phyloP scores from a whole-genome alignment of 257 asterid species.

The Capsicum rhomboideum region DNA sequence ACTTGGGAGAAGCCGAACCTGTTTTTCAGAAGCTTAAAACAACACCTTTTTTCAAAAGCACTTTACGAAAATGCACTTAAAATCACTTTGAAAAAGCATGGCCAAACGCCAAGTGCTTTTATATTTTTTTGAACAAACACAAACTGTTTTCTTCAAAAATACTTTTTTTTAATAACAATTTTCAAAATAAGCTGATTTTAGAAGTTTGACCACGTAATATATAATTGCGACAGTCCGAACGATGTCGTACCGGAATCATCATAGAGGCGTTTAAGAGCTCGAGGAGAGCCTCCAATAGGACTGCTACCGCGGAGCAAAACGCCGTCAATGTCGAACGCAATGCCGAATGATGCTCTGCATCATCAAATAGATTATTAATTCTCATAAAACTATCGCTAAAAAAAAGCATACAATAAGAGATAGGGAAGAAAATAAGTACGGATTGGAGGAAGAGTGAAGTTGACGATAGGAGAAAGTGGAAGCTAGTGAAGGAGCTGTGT shows the following conservation, averaged over 20 bases:
- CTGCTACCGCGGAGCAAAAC: slow-evolving; percentile 68
- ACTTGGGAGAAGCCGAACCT: too few relatives aligned
- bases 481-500: neutral
- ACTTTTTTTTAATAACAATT: too few relatives aligned
- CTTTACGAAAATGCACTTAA: too few relatives aligned
- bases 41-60: too few relatives aligned
- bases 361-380: slow-evolving; percentile 14
- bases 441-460: neutral
- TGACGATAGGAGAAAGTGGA: neutral
- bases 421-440: slow-evolving; percentile 5
- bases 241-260: slow-evolving; percentile 38
- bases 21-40: too few relatives aligned
- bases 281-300: slow-evolving; percentile 81
- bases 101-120: too few relatives aligned
- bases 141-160: too few relatives aligned
- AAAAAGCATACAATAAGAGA: neutral
- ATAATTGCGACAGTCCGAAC: neutral
- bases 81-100: too few relatives aligned
- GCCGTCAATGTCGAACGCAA: slow-evolving; percentile 96
- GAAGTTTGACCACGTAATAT: too few relatives aligned
- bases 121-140: too few relatives aligned
- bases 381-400: neutral
- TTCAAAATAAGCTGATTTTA: too few relatives aligned
- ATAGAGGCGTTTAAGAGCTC: slow-evolving; percentile 66
- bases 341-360: slow-evolving; percentile 44